Base-by-base conservation (phyloP, 768 basidiomycete species). In the Rubroboletus satanas region DNA sequence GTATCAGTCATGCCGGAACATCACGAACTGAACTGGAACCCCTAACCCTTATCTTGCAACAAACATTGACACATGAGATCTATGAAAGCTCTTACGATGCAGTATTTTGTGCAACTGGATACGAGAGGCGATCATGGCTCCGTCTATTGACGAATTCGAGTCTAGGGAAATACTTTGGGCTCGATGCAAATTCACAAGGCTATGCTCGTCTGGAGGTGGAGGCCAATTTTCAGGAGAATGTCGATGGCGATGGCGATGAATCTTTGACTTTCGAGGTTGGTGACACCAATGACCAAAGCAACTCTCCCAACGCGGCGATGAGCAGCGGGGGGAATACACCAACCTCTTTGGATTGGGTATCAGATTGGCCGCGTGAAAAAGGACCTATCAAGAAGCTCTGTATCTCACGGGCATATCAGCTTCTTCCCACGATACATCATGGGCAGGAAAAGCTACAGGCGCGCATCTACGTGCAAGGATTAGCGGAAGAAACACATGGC, bases 61-160 rank as follows among this genome's bases (percentile, higher is more conserved):
- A 78, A 60, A 57, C 73, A 9, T 64, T 77, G 45, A 72, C 69
- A n/a, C 67, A 65, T 11, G 62, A 69, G 14, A 60, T 69, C 52
- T 58, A 62, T 12, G 65, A 72, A 44, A 54, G 61, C 35, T 63
- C 63, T 26, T 83, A 82, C 64, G 78, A 82, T 60, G 71, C 66
- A 28, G 63, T 83, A 61, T 64, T 83, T 49, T 81, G 77, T 63
- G 80, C 79, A 2, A 82, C 81, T 11, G 81, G 81, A 12, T 83
- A 82, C 62, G 75, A 80, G 53, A 74, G 79, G 28, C 68, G 73
- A n/a, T 67, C 71, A 0, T 82, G 79, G 79, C 58, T 76, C 44
- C 63, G 72, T 28, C 64, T 80, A 33, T 62, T 81, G 55, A 70
- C 73, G 26, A 56, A 71, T 23, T 78, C 79, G 38, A 54, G 56